Conservation (phyloP, 2,329 filamentous ascomycete species). For the Nigrospora sphaerica region DNA sequence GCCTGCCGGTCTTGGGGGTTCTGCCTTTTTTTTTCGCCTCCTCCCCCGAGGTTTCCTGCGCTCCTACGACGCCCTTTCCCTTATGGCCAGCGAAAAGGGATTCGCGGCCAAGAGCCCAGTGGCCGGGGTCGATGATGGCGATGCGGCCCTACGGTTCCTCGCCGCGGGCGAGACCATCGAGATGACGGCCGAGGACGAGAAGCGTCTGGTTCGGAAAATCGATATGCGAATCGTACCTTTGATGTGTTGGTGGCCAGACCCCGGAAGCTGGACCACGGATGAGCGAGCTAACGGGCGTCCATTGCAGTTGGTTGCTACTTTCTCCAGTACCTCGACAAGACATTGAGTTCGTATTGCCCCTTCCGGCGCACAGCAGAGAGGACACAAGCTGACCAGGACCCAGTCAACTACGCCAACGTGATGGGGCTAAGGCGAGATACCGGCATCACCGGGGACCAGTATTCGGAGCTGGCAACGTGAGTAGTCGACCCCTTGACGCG, state of each 20-base stretch:
- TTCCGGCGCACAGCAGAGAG: neutral
- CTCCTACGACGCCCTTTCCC: no score
- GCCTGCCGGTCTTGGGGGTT: no score
- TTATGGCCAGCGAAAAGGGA: neutral
- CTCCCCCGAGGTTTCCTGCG: no score
- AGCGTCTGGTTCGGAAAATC: neutral
- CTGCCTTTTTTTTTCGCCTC: no score
- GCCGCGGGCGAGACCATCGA: neutral
- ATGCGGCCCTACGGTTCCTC: neutral
- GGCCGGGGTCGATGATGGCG: neutral
- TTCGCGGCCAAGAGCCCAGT: neutral
- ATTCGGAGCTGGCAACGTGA: slow-evolving; percentile 50
- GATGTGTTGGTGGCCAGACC: neutral
- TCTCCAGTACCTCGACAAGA: slow-evolving; percentile 4
- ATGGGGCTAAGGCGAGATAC: slow-evolving; percentile 55
- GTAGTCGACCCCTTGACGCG: no score
- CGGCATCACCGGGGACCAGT: slow-evolving; percentile 51
- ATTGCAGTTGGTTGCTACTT: slow-evolving; percentile 2
- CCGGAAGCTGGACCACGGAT: neutral
- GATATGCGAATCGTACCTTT: slow-evolving; percentile 1
- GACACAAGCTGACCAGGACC: no score
- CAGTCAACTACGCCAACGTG: slow-evolving; percentile 51
- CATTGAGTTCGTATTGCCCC: slow-evolving; percentile 1
- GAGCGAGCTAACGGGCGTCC: neutral
- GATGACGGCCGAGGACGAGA: slow-evolving; percentile 3